A percentile compares a stretch with the other conserved stretches of the same genome.
Evolutionary conservation across 108 stramenopile genomes (phyloP).

Genomic region (Parmales sp.): DNA sequence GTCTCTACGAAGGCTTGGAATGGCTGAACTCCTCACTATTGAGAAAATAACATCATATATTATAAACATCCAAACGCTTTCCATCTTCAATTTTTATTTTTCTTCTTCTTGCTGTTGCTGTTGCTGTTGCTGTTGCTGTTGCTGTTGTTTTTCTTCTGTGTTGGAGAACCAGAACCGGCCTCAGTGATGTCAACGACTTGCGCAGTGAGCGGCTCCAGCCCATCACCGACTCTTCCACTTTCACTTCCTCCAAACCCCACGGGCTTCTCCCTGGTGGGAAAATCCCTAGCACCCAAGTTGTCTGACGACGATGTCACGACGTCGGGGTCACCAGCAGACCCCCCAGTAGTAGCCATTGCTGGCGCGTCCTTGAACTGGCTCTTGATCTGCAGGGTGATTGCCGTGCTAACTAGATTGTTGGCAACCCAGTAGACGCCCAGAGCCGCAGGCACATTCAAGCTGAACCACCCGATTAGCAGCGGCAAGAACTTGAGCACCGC

Average conservation of each 20-base stretch:
- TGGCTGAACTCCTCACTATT: constrained; percentile 17
- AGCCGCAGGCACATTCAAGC: constrained; percentile 86
- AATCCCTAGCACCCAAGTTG: constrained; percentile 45
- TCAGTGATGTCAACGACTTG: background rate
- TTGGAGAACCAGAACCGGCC: background rate
- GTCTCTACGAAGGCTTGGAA: constrained; percentile 31
- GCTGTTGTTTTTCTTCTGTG: background rate
- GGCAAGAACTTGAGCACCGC: constrained; percentile 80
- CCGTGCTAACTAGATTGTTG: constrained; percentile 87
- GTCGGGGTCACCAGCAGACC: constrained; percentile 22
- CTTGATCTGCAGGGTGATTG: constrained; percentile 59
- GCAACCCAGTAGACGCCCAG: constrained; percentile 90
- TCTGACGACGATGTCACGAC: constrained; percentile 24
- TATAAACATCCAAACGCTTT: background rate
- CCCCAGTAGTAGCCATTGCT: constrained; percentile 17
- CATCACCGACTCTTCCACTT: background rate
- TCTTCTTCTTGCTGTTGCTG: background rate
- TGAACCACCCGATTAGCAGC: constrained; percentile 90
- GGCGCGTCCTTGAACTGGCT: constrained; percentile 37
- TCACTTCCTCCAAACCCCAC: constrained; percentile 44
- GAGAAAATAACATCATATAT: background rate
- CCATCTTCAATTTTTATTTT: background rate
- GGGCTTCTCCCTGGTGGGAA: constrained; percentile 68
- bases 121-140: background rate
- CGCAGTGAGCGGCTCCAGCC: background rate